Percentiles rank a stretch among this genome's conserved stretches.
phyloP scores from a whole-genome alignment of 106 monocot genomes.

The Vanilla planifolia region DNA sequence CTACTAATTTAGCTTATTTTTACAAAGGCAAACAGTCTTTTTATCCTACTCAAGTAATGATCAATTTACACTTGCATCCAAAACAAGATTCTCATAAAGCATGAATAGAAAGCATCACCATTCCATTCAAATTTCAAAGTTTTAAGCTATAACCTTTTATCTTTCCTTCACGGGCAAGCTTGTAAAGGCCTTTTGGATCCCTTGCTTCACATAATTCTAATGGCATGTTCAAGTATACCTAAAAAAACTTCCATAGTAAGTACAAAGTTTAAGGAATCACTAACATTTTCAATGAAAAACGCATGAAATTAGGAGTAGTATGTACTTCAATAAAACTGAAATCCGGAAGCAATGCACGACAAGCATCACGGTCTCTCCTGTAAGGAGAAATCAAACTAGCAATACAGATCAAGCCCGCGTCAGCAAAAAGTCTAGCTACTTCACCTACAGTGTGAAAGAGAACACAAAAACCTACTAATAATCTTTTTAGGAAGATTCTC shows the following conservation, averaged over 20 bases:
- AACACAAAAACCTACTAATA: background rate
- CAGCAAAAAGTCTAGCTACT: constrained; percentile 82
- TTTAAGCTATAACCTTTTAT: constrained; percentile 51
- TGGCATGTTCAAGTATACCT: constrained; percentile 92
- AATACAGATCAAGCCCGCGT: constrained; percentile 84
- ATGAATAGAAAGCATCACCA: background rate
- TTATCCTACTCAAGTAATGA: too few species aligned
- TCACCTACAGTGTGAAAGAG: constrained; percentile 44
- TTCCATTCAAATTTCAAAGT: background rate
- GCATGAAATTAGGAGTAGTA: background rate
- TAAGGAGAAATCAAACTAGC: constrained; percentile 92
- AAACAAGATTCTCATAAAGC: too few species aligned
- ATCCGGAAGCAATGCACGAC: constrained; percentile 58
- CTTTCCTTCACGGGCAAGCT: constrained; percentile 88
- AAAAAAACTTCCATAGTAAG: constrained; percentile 2
- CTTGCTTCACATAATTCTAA: constrained; percentile 75
- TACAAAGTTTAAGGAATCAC: background rate
- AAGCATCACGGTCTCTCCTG: constrained; percentile 70
- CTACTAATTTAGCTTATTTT: too few species aligned
- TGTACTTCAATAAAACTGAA: constrained; percentile 65
- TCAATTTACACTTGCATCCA: too few species aligned
- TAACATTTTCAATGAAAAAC: background rate
- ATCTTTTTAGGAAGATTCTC: background rate
- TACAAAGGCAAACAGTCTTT: too few species aligned
- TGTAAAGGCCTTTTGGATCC: constrained; percentile 91